Base-by-base conservation (phyloP, 140 eudicot species). In the Oenanthe javanica region DNA sequence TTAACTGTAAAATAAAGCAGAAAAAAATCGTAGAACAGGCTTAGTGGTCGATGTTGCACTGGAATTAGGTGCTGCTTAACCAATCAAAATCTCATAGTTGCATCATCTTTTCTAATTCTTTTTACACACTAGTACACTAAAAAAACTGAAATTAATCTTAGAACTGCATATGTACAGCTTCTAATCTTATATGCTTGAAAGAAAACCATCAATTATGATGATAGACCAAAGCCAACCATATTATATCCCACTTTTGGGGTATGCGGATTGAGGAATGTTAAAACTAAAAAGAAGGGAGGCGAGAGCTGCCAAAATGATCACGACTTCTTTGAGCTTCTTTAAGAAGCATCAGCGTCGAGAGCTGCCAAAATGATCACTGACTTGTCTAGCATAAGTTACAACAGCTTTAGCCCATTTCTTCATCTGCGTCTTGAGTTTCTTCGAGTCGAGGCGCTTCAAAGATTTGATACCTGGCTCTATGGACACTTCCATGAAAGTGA, bases 321-420 rank as follows among this genome's bases (percentile, higher is more conserved):
- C 42, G 4, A 70, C 11, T 45, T 18, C 12, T 42, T 46, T 0
- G 16, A 42, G 25, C 36, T 6, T 7, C 4, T 19, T 43, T 4
- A 18, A 16, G 14, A 71, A 27, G 2, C 47, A 52, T 76, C 79
- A 84, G 42, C 86, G 86, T 69, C 82, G 82, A 19, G 87, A 88
- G 82, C 86, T 61, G 52, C 89, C 84, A 3, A 85, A 87, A 16
- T 36, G 91, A 19, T 87, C 86, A 77, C 97, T 89, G 25, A 87
- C 87, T 47, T 87, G 93, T 57, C 93, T 89, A 77, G 97, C 97
- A 49, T 92, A 87, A n/a, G 83, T 54, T 52, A 82, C 97, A 23
- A 92, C 97, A 4, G 85, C 88, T 51, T 87, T 93, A 45, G 97
- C 94, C 97, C 97, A 93, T 85, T 80, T 85, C 71, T 81, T 87